These are phyloP conservation scores for Paecilomyces dactylethromorphus DNA, from an alignment of 2,329 filamentous ascomycete genomes.

Conservation along the genomic window DNA sequence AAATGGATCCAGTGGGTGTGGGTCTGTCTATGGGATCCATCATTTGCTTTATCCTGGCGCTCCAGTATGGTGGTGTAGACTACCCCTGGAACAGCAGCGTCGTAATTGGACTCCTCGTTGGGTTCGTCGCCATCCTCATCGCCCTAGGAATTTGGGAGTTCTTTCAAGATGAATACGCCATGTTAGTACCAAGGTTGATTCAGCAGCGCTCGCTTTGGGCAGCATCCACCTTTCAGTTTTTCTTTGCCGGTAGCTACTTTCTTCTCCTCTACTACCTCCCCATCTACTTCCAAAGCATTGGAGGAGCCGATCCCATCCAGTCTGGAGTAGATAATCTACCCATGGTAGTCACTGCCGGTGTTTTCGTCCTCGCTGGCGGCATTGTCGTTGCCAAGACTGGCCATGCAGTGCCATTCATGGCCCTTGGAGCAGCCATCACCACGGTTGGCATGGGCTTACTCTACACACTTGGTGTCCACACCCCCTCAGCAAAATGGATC, in stretches of 20 bases:
- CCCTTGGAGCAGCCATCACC: not conserved
- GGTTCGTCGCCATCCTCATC: slow-evolving; percentile 32
- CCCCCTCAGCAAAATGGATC: slow-evolving; percentile 11
- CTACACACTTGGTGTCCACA: slow-evolving; percentile 17
- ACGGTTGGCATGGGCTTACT: slow-evolving; percentile 13
- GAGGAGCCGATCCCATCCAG: slow-evolving; percentile 21
- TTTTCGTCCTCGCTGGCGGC: slow-evolving; percentile 22
- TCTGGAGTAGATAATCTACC: slow-evolving; percentile 39
- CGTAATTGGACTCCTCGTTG: slow-evolving; percentile 42
- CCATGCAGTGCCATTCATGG: not conserved
- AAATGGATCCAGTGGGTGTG: slow-evolving; percentile 41
- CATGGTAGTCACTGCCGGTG: slow-evolving; percentile 26
- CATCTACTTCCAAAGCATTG: slow-evolving; percentile 42
- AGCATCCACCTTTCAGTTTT: slow-evolving; percentile 29
- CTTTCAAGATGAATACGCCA: slow-evolving; percentile 33
- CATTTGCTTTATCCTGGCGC: slow-evolving; percentile 37
- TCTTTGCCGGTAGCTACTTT: slow-evolving; percentile 29
- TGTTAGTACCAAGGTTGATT: slow-evolving; percentile 32
- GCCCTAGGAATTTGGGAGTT: slow-evolving; percentile 30
- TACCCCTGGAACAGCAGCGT: slow-evolving; percentile 30
- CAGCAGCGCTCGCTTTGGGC: slow-evolving; percentile 21
- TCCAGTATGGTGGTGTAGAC: slow-evolving; percentile 40
- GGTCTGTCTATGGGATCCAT: slow-evolving; percentile 33
- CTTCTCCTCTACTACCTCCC: slow-evolving; percentile 40
- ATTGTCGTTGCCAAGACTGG: not conserved